phyloP scores from a whole-genome alignment of 83 land plant species.

The Diphasiastrum complanatum region DNA sequence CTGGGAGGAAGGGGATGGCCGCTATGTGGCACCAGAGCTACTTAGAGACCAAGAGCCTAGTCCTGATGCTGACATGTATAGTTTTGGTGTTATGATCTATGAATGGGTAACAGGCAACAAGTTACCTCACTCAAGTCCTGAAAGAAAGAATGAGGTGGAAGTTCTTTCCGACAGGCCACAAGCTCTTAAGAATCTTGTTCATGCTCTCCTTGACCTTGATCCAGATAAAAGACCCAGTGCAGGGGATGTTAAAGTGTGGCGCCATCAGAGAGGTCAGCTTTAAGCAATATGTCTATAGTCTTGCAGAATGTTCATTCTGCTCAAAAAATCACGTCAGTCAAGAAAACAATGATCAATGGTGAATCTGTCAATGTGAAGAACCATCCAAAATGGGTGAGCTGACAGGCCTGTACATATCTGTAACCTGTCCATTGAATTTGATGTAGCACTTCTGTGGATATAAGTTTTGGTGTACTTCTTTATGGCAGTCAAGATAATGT shows the following conservation, averaged over 20 bases:
- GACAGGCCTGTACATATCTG: too few species aligned
- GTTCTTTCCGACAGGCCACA: constrained; percentile 11
- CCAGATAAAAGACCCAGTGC: constrained; percentile 27
- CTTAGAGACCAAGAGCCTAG: constrained; percentile 28
- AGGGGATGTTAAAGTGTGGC: constrained; percentile 5
- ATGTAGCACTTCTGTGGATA: too few species aligned
- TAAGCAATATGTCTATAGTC: too few species aligned
- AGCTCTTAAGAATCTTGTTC: constrained; percentile 8
- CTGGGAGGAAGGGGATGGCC: constrained; percentile 38
- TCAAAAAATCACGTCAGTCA: too few species aligned
- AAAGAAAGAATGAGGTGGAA: constrained; percentile 1
- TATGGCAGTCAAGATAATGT: too few species aligned
- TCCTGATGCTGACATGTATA: constrained; percentile 35
- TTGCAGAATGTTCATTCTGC: too few species aligned
- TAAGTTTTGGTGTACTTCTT: too few species aligned
- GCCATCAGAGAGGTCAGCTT: background rate
- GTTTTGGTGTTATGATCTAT: constrained; percentile 35
- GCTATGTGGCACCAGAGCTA: constrained; percentile 33
- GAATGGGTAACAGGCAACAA: constrained; percentile 23
- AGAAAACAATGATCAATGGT: too few species aligned
- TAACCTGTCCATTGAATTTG: too few species aligned
- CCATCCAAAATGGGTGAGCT: too few species aligned
- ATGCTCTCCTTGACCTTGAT: constrained; percentile 18
- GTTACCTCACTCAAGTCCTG: constrained; percentile 22
- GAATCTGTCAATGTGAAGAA: too few species aligned